Conservation (phyloP, 176 grass and related monocot genomes). For the Areca catechu region DNA sequence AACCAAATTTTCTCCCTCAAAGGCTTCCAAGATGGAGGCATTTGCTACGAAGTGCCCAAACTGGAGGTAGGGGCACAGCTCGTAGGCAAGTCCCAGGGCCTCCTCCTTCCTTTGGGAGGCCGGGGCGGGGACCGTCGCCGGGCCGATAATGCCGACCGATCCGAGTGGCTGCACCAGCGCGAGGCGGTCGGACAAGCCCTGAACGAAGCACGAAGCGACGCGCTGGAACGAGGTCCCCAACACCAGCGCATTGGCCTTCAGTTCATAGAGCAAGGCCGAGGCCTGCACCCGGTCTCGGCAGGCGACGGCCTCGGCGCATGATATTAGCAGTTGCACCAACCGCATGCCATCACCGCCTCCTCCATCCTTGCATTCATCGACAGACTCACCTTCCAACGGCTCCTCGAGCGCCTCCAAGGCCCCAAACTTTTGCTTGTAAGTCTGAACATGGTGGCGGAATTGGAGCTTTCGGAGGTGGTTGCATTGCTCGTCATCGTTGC, state of each 20-base stretch:
- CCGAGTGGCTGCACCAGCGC: slow-evolving; percentile 41
- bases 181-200: slow-evolving; percentile 45
- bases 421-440: slow-evolving; percentile 58
- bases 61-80: slow-evolving; percentile 65
- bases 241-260: slow-evolving; percentile 35
- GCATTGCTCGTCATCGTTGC: too few relatives aligned
- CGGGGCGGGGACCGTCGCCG: slow-evolving; percentile 1
- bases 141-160: slow-evolving; percentile 10
- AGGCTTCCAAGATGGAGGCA: slow-evolving; percentile 45
- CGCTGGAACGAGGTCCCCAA: slow-evolving; percentile 67
- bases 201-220: slow-evolving; percentile 64
- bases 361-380: too few relatives aligned
- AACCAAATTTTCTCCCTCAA: slow-evolving; percentile 48
- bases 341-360: slow-evolving; percentile 29
- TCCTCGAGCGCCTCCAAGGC: slow-evolving; percentile 33
- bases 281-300: slow-evolving; percentile 67
- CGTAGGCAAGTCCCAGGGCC: slow-evolving; percentile 55
- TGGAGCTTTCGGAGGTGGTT: slow-evolving; percentile 25
- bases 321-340: slow-evolving; percentile 52
- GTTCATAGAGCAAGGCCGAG: slow-evolving; percentile 33
- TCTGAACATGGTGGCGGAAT: slow-evolving; percentile 36
- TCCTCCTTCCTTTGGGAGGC: slow-evolving; percentile 24
- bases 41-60: slow-evolving; percentile 74
- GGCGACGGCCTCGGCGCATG: slow-evolving; percentile 68
- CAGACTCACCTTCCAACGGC: neutral